phyloP scores from a whole-genome alignment of 257 asterid species.

The Nicotiana paniculata region DNA sequence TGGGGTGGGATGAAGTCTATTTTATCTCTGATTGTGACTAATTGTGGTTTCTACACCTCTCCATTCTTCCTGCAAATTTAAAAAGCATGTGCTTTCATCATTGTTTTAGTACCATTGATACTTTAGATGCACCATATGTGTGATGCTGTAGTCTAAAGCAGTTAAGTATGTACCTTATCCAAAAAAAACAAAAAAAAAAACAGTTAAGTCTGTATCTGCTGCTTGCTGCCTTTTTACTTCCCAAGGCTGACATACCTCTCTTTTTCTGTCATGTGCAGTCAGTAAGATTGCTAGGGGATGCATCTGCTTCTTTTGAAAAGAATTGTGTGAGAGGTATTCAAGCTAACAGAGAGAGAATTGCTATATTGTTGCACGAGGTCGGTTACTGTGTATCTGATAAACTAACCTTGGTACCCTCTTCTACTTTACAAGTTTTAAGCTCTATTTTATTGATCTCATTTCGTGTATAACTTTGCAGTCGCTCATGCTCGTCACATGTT shows the following conservation, averaged over 20 bases:
- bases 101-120: not conserved
- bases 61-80: not conserved
- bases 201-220: no score
- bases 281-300: constrained; percentile 86
- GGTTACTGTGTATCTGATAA: constrained; percentile 19
- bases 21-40: not conserved
- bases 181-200: no score
- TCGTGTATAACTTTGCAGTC: constrained; percentile 53
- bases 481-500: constrained; percentile 95
- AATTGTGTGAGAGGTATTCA: constrained; percentile 90
- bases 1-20: not conserved
- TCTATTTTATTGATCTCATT: constrained; percentile 6
- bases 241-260: not conserved
- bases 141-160: not conserved
- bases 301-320: constrained; percentile 93
- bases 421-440: not conserved
- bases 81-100: not conserved
- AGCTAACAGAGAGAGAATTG: constrained; percentile 82
- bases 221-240: not conserved
- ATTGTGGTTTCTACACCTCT: not conserved
- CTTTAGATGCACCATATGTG: not conserved
- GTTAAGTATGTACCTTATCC: no score
- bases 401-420: constrained; percentile 4
- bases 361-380: constrained; percentile 82
- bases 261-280: constrained; percentile 38